phyloP scores from a whole-genome alignment of 164 flowering plant species.

The Magnolia kwangsiensis region DNA sequence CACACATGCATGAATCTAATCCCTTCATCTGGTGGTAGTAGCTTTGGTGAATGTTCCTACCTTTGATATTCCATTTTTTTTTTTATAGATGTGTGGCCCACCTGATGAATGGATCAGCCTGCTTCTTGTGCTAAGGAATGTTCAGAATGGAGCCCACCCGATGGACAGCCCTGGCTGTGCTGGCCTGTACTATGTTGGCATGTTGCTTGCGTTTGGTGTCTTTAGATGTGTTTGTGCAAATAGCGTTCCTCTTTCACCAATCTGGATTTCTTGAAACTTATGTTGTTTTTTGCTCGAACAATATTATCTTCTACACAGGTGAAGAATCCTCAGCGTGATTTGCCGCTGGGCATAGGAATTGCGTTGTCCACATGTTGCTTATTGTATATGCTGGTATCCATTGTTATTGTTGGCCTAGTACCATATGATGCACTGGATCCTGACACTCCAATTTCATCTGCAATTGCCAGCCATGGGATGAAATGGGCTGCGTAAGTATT shows the following conservation, averaged over 20 bases:
- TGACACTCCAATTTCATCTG: slow-evolving; percentile 95
- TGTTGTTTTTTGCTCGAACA: neutral
- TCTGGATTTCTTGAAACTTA: neutral
- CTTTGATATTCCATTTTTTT: too few species aligned
- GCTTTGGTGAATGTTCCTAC: too few species aligned
- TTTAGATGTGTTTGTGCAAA: neutral
- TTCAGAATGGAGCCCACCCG: neutral
- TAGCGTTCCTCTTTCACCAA: neutral
- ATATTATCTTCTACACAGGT: slow-evolving; percentile 45
- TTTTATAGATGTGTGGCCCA: too few species aligned
- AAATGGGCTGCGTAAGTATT: slow-evolving; percentile 92
- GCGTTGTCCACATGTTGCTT: slow-evolving; percentile 75
- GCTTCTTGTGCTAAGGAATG: neutral
- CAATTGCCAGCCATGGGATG: slow-evolving; percentile 83
- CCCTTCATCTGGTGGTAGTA: too few species aligned
- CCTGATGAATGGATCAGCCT: too few species aligned
- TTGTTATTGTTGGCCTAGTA: slow-evolving; percentile 88
- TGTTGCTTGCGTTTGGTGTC: neutral
- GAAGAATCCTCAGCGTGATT: slow-evolving; percentile 85
- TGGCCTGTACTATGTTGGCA: neutral
- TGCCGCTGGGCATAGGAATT: slow-evolving; percentile 83
- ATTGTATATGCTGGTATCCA: slow-evolving; percentile 88
- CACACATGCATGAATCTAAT: neutral
- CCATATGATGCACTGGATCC: slow-evolving; percentile 94
- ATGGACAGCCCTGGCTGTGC: neutral